Percentiles rank a stretch among this genome's conserved stretches.
phyloP scores from a whole-genome alignment of 345 rosid genomes.

The Schrenkiella parvula region DNA sequence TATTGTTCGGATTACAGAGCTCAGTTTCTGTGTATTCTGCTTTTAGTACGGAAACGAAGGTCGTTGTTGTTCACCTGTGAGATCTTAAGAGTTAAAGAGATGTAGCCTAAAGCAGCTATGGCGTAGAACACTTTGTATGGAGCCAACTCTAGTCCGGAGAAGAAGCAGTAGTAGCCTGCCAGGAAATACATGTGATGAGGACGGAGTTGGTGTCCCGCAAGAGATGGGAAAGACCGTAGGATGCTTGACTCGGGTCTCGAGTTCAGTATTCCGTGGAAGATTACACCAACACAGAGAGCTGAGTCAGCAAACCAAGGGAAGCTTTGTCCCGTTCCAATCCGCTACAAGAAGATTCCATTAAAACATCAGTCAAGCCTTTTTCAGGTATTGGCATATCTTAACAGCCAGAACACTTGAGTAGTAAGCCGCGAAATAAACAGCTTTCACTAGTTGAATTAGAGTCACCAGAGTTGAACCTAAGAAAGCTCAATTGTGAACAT shows the following conservation, averaged over 20 bases:
- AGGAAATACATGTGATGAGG: slow-evolving; percentile 49
- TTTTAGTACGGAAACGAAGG: slow-evolving; percentile 48
- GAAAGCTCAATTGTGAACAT: background rate
- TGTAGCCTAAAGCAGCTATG: slow-evolving; percentile 62
- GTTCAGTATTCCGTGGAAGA: slow-evolving; percentile 60
- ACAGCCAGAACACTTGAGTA: background rate
- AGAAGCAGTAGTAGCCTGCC: slow-evolving; percentile 68
- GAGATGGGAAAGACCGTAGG: slow-evolving; percentile 42
- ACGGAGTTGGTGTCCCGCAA: slow-evolving; percentile 44
- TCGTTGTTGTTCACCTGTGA: slow-evolving; percentile 54
- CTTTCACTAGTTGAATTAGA: background rate
- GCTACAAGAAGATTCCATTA: slow-evolving; percentile 44
- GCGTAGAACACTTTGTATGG: slow-evolving; percentile 79
- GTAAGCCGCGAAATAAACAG: background rate
- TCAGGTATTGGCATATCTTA: background rate
- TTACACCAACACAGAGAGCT: slow-evolving; percentile 59
- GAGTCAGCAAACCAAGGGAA: slow-evolving; percentile 82
- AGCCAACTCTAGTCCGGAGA: slow-evolving; percentile 66
- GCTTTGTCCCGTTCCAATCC: slow-evolving; percentile 72
- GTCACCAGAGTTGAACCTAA: background rate
- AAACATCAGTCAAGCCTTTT: background rate
- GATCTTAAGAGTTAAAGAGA: slow-evolving; percentile 48
- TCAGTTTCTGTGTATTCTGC: slow-evolving; percentile 81
- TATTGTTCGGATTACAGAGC: background rate
- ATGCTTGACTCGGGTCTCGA: slow-evolving; percentile 60